These are phyloP conservation scores for Paraphaeosphaeria minitans DNA, from an alignment of 2,329 filamentous ascomycete genomes.

Conservation along the genomic window DNA sequence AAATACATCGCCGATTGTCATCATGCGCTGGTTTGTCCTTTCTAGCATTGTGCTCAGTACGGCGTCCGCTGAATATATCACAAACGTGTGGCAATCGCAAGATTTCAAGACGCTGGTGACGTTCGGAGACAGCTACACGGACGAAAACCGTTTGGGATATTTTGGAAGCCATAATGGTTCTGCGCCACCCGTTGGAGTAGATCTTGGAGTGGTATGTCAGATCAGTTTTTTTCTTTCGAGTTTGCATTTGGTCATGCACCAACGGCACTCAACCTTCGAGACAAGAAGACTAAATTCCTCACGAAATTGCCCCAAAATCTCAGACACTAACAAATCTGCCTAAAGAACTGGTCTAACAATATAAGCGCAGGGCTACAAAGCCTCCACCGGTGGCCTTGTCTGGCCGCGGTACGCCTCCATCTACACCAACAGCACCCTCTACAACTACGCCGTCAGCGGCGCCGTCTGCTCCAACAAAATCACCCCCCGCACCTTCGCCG, in stretches of 20 bases:
- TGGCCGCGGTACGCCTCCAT: conserved; percentile 72
- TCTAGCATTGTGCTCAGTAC: conserved; percentile 26
- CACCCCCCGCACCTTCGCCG: conserved; percentile 59
- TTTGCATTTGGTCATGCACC: background rate
- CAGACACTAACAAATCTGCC: background rate
- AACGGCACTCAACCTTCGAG: background rate
- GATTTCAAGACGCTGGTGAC: conserved; percentile 68
- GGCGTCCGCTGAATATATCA: conserved; percentile 18
- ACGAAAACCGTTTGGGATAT: conserved; percentile 70
- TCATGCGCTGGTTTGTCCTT: conserved; percentile 29
- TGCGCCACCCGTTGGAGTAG: conserved; percentile 67
- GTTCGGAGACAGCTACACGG: conserved; percentile 79
- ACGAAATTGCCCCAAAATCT: background rate
- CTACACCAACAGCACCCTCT: conserved; percentile 59
- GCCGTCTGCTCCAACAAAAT: conserved; percentile 75
- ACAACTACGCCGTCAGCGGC: conserved; percentile 74
- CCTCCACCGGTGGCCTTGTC: conserved; percentile 67
- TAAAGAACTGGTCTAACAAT: conserved; percentile 8
- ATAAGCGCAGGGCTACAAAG: conserved; percentile 50
- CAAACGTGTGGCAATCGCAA: conserved; percentile 45
- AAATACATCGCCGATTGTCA: background rate
- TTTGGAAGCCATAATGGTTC: conserved; percentile 62
- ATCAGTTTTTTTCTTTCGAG: too few relatives aligned
- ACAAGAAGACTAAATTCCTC: background rate
- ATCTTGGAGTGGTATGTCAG: conserved; percentile 51